Evolutionary conservation across 768 basidiomycete species (phyloP), one percentile per base, ranked within the genome.

Genomic region (Mycena haematopus): DNA sequence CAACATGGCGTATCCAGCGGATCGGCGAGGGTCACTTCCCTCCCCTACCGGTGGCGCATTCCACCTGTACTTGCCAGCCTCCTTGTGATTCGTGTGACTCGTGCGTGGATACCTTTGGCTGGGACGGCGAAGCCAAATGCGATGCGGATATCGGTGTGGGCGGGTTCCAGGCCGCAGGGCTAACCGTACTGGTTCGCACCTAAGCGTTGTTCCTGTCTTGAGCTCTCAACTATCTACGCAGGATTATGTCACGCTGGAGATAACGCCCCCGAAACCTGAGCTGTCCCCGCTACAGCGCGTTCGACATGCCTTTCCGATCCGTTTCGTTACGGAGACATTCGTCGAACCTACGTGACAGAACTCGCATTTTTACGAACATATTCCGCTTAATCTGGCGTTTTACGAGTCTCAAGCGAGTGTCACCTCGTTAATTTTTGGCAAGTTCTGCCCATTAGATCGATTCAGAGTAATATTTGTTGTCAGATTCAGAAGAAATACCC

Each of bases 311-410:
- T 47, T 65, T 17, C 55, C 64, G 17, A 57, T 65, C 15, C 65
- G 60, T 15, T 46, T 65, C 13, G 60, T 62, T 35, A 65, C 65
- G 22, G 56, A 65, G 22, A 44, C 54, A 1, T 65, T 56, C 54
- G 47, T 55, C n/a, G 29, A 3, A 17, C 35, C 51, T 31, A 45
- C 36, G 10, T 64, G 57, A 63, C 22, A 46, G 25, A 9, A 10
- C 6, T 49, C 15, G 19, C 14, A 19, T 49, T 14, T 24, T 15
- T 17, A 24, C 13, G 17, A 52, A 35, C 19, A 8, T n/a, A 2
- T 11, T 50, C 29, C 17, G 27, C 11, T 50, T 50, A 17, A 50
- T 50, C 47, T 17, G 2, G 14, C 11, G 11, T 13, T 10, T 36
- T 36, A 15, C 36, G 13, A 36, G 6, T 33, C 13, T 11, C 36